Evolutionary conservation across 306 rosid species (phyloP).

Genomic region (apple (Malus domestica)): DNA sequence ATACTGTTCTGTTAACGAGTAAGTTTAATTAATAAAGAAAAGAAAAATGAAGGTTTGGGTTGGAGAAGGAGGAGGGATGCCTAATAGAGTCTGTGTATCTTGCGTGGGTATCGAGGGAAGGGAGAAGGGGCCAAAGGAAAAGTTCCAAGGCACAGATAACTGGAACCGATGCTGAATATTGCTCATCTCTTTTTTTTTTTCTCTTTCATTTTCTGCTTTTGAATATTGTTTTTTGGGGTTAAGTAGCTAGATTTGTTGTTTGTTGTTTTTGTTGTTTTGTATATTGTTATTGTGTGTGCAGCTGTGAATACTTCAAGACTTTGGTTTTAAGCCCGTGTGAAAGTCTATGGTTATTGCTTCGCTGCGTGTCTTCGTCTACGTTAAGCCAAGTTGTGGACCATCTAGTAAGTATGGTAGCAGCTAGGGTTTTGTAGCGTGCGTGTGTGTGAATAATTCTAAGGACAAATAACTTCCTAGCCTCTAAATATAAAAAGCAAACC

Average conservation of each 20-base stretch:
- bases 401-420: not conserved
- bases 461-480: too few species aligned
- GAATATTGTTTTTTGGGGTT: constrained; percentile 43
- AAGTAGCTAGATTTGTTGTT: constrained; percentile 44
- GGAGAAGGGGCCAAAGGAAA: constrained; percentile 69
- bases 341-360: not conserved
- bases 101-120: constrained; percentile 47
- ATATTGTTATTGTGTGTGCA: constrained; percentile 12
- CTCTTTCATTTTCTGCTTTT: constrained; percentile 36
- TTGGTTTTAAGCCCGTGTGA: constrained; percentile 28
- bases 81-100: not conserved
- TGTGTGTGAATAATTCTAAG: not conserved
- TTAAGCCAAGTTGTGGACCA: not conserved
- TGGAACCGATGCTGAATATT: constrained; percentile 61
- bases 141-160: constrained; percentile 59
- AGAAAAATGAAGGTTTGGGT: not conserved
- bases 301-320: constrained; percentile 17
- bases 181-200: not conserved
- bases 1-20: constrained; percentile 5
- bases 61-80: not conserved
- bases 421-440: not conserved
- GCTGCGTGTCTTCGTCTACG: not conserved
- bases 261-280: constrained; percentile 45
- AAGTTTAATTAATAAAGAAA: not conserved
- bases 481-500: not conserved